phyloP scores from a whole-genome alignment of 345 rosid genomes.

The Populus pruinosa region DNA sequence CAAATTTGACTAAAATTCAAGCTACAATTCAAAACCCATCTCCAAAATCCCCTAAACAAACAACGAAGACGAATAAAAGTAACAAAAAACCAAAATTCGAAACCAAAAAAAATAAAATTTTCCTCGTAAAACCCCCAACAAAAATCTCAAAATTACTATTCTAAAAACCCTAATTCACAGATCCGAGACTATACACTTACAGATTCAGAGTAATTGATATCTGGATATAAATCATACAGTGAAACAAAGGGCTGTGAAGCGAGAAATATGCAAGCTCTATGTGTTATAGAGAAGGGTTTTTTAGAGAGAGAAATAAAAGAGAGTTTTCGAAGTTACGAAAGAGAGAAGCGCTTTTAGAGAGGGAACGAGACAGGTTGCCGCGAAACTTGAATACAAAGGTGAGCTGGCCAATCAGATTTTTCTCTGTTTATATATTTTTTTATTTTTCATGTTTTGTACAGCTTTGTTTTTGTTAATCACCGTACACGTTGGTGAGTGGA shows the following conservation, averaged over 20 bases:
- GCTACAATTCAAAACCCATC: not conserved
- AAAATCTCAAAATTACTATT: not conserved
- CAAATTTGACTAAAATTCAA: slow-evolving; percentile 1
- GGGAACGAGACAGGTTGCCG: slow-evolving; percentile 50
- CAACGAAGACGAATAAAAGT: not conserved
- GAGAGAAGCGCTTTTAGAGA: slow-evolving; percentile 13
- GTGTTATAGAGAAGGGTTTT: slow-evolving; percentile 4
- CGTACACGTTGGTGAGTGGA: not conserved
- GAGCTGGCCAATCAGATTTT: slow-evolving; percentile 27
- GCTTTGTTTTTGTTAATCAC: not conserved
- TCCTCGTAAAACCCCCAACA: not conserved
- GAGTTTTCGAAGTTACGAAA: slow-evolving; percentile 17
- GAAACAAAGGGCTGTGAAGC: not conserved
- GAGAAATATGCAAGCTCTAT: slow-evolving; percentile 22
- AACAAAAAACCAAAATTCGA: not conserved
- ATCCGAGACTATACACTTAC: slow-evolving; percentile 35
- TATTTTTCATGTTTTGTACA: not conserved
- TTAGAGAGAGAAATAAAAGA: slow-evolving; percentile 24
- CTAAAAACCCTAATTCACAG: slow-evolving; percentile 47
- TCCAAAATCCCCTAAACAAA: slow-evolving; percentile 8
- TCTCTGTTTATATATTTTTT: not conserved
- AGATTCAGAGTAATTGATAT: slow-evolving; percentile 15
- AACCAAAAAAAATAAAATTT: not conserved
- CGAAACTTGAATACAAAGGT: slow-evolving; percentile 80
- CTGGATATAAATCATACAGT: slow-evolving; percentile 11